phyloP scores from a whole-genome alignment of 2,329 filamentous ascomycete genomes.

The Reticulascus tulasneorum region DNA sequence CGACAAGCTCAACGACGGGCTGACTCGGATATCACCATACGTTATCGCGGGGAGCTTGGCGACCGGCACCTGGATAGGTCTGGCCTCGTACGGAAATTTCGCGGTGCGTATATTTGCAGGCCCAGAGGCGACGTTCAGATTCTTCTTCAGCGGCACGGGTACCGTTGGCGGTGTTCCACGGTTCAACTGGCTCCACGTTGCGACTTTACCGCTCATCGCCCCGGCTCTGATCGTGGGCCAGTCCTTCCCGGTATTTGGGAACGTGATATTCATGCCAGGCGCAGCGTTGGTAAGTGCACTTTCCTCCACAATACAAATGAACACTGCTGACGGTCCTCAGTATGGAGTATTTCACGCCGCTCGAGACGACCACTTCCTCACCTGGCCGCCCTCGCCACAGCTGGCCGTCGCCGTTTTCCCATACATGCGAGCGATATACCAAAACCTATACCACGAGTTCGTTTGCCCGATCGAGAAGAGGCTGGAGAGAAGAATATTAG shows the following conservation, averaged over 20 bases:
- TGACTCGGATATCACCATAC: conserved; percentile 55
- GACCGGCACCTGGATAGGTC: conserved; percentile 46
- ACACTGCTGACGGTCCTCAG: conserved; percentile 24
- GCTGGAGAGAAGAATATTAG: conserved; percentile 44
- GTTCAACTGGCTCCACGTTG: conserved; percentile 12
- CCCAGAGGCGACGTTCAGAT: conserved; percentile 26
- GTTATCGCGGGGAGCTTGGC: conserved; percentile 60
- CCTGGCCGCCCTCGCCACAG: conserved; percentile 51
- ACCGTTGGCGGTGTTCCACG: conserved; percentile 6
- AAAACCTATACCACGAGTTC: conserved; percentile 41
- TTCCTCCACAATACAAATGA: neutral
- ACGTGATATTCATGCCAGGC: conserved; percentile 36
- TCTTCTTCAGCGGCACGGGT: conserved; percentile 12
- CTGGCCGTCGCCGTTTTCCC: conserved; percentile 49
- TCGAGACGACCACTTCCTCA: conserved; percentile 39
- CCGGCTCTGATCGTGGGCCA: conserved; percentile 42
- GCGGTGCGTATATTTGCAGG: conserved; percentile 51
- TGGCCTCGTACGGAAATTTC: conserved; percentile 49
- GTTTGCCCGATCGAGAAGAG: conserved; percentile 43
- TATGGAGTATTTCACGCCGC: conserved; percentile 43
- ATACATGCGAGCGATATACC: conserved; percentile 40
- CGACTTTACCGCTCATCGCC: conserved; percentile 38
- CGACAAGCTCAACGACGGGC: conserved; percentile 51
- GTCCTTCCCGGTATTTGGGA: conserved; percentile 37
- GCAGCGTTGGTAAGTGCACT: conserved; percentile 34